A percentile compares a stretch with the other conserved stretches of the same genome.
Evolutionary conservation across 1,139 yeast genomes (phyloP).

Genomic region (Geotrichum candidum): DNA sequence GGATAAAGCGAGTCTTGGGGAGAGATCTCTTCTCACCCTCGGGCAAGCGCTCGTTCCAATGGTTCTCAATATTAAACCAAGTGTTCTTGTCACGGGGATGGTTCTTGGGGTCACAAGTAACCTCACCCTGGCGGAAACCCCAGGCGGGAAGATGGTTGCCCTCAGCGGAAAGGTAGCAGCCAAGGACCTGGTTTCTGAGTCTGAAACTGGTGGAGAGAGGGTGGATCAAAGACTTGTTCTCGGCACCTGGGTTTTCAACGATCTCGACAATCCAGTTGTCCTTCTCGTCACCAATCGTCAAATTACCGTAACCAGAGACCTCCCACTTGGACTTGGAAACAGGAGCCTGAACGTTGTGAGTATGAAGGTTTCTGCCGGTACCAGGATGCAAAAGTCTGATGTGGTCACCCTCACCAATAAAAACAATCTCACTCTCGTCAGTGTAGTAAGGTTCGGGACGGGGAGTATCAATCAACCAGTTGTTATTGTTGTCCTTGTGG

Average conservation of each 20-base stretch:
- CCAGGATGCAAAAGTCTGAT: constrained; percentile 72
- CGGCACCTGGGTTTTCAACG: constrained; percentile 67
- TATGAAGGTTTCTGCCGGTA: constrained; percentile 87
- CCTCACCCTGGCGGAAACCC: constrained; percentile 99
- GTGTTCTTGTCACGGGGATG: constrained; percentile 84
- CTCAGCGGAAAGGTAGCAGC: constrained; percentile 83
- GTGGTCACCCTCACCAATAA: constrained; percentile 62
- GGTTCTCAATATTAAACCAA: constrained; percentile 97
- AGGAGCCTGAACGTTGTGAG: constrained; percentile 81
- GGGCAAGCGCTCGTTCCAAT: constrained; percentile 69
- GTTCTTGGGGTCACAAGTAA: constrained; percentile 73
- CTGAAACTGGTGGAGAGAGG: constrained; percentile 86
- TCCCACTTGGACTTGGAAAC: constrained; percentile 64
- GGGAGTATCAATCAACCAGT: constrained; percentile 78
- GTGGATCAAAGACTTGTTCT: constrained; percentile 56
- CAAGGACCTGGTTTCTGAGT: constrained; percentile 57
- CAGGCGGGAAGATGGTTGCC: constrained; percentile 82
- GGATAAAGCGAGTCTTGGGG: constrained; percentile 77
- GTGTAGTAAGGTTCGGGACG: constrained; percentile 54
- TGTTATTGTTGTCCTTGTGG: constrained; percentile 86
- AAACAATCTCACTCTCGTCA: constrained; percentile 50
- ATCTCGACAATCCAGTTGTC: constrained; percentile 94
- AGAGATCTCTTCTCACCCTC: constrained; percentile 61
- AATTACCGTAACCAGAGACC: constrained; percentile 91
- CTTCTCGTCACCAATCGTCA: constrained; percentile 78